Base-by-base conservation (phyloP, 306 rosid species). In the Dryas drummondii region DNA sequence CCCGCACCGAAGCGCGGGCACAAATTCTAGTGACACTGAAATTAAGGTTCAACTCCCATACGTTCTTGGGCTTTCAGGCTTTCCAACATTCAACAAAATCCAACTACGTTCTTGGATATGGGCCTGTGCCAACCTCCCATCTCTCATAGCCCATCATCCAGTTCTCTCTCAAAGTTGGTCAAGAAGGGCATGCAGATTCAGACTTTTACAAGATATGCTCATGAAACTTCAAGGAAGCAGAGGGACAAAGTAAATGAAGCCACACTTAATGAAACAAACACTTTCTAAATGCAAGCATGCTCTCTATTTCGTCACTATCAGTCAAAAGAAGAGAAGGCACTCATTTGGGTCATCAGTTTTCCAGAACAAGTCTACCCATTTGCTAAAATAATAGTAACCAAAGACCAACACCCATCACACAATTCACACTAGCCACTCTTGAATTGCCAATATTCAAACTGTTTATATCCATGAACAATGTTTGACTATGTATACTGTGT, bases 401-500 rank as follows among this genome's bases (percentile, higher is more conserved):
- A 56, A n/a, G 57, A 68, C 56, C 22, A 47, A 9, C 8, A 22
- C 32, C 32, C 14, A 7, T 22, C 22, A 22, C 22, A 22, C 22
- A 22, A 22, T 47, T 12, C 19, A 22, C 37, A 64, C 50, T 16
- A 0, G 52, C 19, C 9, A 17, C 53, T 44, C 6, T 66, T 66
- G 40, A 66, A 47, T 47, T 19, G 40, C 19, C 55, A 61, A 61
- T 37, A 8, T 67, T 67, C 71, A 67, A 47, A 67, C 15, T 45
- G 70, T 46, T 17, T 46, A n/a, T 16, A 46, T 45, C 54, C n/a
- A 46, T 66, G 40, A 66, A 66, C 14, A 46, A 44, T 11, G 16
- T 46, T 48, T 22, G 42, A 48, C 44, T 48, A 67, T 27, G 19
- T 48, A 47, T 19, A 10, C 44, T 11, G 47, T 47, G 45, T 47